Evolutionary conservation across 441 rosid genomes (phyloP).

Genomic region (Adansonia gregorii): DNA sequence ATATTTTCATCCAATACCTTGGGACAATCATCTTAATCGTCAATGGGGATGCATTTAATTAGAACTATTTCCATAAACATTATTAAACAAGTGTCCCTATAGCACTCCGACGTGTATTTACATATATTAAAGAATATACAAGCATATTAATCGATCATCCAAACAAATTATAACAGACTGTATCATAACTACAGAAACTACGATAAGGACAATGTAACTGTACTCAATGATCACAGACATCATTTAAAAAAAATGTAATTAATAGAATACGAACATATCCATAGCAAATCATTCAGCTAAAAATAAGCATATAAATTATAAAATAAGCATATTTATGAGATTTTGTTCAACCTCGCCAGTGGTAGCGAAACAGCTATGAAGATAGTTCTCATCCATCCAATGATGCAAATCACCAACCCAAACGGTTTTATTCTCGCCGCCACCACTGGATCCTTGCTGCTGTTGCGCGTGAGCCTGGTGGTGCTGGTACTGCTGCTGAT

Average conservation of each 20-base stretch:
- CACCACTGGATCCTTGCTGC: constrained; percentile 53
- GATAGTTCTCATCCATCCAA: constrained; percentile 95
- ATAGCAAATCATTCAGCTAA: neutral
- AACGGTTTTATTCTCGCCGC: constrained; percentile 69
- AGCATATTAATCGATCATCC: constrained; percentile 3
- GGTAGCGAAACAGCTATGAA: constrained; percentile 69
- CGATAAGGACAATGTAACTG: neutral
- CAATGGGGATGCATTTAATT: constrained; percentile 8
- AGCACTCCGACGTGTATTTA: neutral
- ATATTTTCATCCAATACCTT: neutral
- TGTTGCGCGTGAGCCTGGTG: constrained; percentile 43
- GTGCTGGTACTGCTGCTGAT: constrained; percentile 49
- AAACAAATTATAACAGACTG: neutral
- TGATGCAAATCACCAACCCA: constrained; percentile 96
- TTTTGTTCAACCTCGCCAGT: constrained; percentile 66
- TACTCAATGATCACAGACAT: neutral
- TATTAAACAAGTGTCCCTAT: neutral
- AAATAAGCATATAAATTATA: neutral
- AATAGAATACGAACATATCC: neutral
- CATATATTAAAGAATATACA: neutral
- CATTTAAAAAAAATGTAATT: neutral
- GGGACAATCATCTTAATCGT: neutral
- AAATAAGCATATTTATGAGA: neutral
- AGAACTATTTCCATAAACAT: constrained; percentile 19
- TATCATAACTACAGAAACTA: neutral